phyloP scores from a whole-genome alignment of 306 rosid genomes.

The Carpinus fangiana region DNA sequence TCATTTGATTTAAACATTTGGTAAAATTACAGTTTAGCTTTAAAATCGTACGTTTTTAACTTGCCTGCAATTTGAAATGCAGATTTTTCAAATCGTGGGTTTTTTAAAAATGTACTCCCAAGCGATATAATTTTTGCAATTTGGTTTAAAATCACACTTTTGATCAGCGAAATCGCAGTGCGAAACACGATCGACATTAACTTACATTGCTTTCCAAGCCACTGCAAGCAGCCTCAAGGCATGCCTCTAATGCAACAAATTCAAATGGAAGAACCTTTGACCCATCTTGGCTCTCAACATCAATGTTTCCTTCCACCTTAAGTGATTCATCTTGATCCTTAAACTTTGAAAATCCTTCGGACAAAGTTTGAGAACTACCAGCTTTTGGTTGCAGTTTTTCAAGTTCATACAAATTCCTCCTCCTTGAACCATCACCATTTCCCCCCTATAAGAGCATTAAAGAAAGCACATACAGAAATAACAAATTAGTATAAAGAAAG shows the following conservation, averaged over 20 bases:
- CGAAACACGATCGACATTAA: not conserved
- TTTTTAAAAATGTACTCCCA: too few species aligned
- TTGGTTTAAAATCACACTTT: too few species aligned
- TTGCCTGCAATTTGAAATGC: too few species aligned
- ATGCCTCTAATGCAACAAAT: constrained; percentile 73
- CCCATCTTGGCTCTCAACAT: constrained; percentile 39
- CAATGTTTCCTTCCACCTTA: constrained; percentile 23
- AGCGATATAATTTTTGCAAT: too few species aligned
- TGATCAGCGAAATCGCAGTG: not conserved
- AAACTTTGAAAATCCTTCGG: not conserved
- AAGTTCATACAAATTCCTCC: constrained; percentile 44
- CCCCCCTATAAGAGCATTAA: constrained; percentile 41
- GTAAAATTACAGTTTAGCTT: too few species aligned
- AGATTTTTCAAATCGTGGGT: too few species aligned
- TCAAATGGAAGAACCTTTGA: constrained; percentile 52
- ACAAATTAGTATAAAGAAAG: too few species aligned
- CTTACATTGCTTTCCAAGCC: constrained; percentile 64
- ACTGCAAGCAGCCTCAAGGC: constrained; percentile 79
- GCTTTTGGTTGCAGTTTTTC: constrained; percentile 43
- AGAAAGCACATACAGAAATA: too few species aligned
- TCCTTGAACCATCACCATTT: constrained; percentile 38
- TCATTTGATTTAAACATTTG: too few species aligned
- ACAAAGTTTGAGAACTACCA: too few species aligned
- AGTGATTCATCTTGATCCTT: constrained; percentile 19
- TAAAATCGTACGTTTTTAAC: too few species aligned